A percentile compares a stretch with the other conserved stretches of the same genome.
phyloP scores from a whole-genome alignment of 441 rosid genomes.

The Biscutella laevigata region DNA sequence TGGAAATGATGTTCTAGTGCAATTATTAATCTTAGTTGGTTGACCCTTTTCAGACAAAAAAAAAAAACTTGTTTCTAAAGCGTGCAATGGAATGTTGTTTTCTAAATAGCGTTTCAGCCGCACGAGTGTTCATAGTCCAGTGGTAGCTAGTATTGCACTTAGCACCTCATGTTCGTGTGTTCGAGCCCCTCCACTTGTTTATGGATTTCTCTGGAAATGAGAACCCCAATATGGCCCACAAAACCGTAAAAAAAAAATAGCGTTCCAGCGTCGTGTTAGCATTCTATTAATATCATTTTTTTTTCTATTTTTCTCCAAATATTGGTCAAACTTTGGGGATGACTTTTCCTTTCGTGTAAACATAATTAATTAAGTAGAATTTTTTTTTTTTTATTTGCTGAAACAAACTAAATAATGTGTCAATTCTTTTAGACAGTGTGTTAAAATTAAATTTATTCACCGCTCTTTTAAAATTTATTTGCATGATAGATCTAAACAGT shows the following conservation, averaged over 20 bases:
- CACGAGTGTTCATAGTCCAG: too few species aligned
- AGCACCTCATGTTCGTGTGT: too few species aligned
- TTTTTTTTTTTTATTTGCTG: not conserved
- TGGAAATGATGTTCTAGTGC: not conserved
- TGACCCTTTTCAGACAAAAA: not conserved
- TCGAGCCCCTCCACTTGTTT: too few species aligned
- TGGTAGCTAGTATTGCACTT: too few species aligned
- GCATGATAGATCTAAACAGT: not conserved
- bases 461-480: not conserved
- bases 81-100: not conserved
- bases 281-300: slow-evolving; percentile 2
- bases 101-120: too few species aligned
- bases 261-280: too few species aligned
- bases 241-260: too few species aligned
- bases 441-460: not conserved
- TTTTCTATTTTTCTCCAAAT: not conserved
- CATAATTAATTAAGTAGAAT: not conserved
- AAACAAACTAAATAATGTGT: not conserved
- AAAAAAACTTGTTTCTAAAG: not conserved
- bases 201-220: too few species aligned
- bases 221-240: too few species aligned
- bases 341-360: slow-evolving; percentile 1
- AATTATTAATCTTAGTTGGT: not conserved
- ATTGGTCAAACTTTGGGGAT: slow-evolving; percentile 18
- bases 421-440: not conserved